Evolutionary conservation across 805 yeast genomes (phyloP).

Genomic region (Starmerella sp.): DNA sequence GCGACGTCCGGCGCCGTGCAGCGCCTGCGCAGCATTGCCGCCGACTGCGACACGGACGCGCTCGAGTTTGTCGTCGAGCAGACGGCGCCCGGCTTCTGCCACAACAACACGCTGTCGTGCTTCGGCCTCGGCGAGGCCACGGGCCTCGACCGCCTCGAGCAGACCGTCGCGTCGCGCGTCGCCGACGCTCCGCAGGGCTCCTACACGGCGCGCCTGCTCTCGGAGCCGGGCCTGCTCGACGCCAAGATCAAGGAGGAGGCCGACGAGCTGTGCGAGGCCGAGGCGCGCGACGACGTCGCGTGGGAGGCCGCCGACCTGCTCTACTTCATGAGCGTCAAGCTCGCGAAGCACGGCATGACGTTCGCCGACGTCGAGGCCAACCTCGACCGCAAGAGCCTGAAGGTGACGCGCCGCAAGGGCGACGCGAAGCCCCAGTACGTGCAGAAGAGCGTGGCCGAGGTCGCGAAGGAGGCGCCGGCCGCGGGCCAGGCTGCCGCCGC

Average conservation of each 20-base stretch:
- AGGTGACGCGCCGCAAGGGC: constrained; percentile 87
- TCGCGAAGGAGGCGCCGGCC: constrained; percentile 3
- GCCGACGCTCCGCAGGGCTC: constrained; percentile 77
- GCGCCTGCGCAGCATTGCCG: constrained; percentile 48
- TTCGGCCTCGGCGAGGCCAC: constrained; percentile 46
- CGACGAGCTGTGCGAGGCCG: constrained; percentile 86
- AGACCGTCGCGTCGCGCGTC: constrained; percentile 51
- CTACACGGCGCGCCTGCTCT: constrained; percentile 81
- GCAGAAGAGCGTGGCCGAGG: not conserved
- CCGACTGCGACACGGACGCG: constrained; percentile 91
- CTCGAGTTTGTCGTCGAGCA: constrained; percentile 79
- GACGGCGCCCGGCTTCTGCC: constrained; percentile 85
- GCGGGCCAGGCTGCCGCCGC: not conserved
- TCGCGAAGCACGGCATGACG: constrained; percentile 63
- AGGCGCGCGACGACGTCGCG: constrained; percentile 53
- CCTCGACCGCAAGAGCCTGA: constrained; percentile 68
- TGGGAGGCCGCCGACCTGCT: constrained; percentile 97
- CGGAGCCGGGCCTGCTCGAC: constrained; percentile 58
- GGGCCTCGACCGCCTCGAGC: constrained; percentile 62
- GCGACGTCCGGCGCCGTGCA: constrained; percentile 95
- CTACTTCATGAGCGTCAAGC: constrained; percentile 53
- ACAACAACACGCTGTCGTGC: constrained; percentile 69
- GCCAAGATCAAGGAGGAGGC: constrained; percentile 93
- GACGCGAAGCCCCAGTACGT: constrained; percentile 79
- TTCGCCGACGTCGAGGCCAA: constrained; percentile 73